Base-by-base conservation (phyloP, 2,329 filamentous ascomycete genomes). In the Penicillium freii region DNA sequence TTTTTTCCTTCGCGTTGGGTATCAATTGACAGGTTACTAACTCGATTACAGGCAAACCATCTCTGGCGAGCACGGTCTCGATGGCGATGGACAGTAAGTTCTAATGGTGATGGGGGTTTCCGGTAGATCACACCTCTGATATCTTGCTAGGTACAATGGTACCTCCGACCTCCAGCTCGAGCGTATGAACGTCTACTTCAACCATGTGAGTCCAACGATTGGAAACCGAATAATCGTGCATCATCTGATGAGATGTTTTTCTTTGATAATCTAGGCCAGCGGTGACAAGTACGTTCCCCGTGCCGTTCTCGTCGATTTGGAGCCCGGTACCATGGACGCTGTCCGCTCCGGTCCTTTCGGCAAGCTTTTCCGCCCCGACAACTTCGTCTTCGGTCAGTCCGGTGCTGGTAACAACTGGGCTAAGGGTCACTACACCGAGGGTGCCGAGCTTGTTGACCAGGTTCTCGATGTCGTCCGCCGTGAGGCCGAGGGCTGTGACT, bases 351-450 rank as follows among this genome's bases (percentile, higher is more conserved):
- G 94, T 80, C 94, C 94, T 68, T 97, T 97, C 78, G 94, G 94
- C 71, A 90, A 97, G 84, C 92, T 99, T 70, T 97, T 99, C 92
- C 92, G 94, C 68, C 94, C 94, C 77, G 94, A 99, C 84, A 99
- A 97, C 89, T 97, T 97, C 82, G 92, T 97, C 77, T 97, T 97
- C 80, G 94, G 94, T 73, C 94, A 97, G 84, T 97, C 94, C 73
- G 93, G 94, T 86, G 94, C 94, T 79, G 94, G 94, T 82, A 99
- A 99, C 91, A 97, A 97, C 88, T 99, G 94, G 94, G 94, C 94
- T 81, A 99, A 97, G 89, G 94, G 94, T 83, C 94, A 99, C 80
- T 99, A 99, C 87, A 99, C 94, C 67, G 94, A 99, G 84, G 94
- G 94, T 87, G 94, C 94, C 70, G 94, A 99, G 84, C 87, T 97